Evolutionary conservation across 83 land plant genomes (phyloP).

Genomic region (Thuja plicata): DNA sequence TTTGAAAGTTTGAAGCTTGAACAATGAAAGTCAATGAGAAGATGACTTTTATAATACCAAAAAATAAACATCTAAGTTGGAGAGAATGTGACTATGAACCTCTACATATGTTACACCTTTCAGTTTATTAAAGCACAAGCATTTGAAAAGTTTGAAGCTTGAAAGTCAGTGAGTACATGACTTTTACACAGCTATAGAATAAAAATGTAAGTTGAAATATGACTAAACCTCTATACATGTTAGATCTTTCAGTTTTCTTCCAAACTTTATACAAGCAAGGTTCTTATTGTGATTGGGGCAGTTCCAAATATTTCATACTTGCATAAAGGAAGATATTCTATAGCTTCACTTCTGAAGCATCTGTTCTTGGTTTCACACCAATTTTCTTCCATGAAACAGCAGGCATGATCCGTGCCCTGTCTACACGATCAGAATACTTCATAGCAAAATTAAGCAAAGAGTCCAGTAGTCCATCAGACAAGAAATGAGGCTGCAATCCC

Average conservation of each 20-base stretch:
- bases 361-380: slow-evolving; percentile 78
- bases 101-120: background rate
- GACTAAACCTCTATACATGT: background rate
- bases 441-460: slow-evolving; percentile 93
- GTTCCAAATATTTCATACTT: background rate
- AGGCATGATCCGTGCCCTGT: slow-evolving; percentile 85
- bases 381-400: slow-evolving; percentile 95
- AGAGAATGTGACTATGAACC: background rate
- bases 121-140: too few species aligned
- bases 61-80: background rate
- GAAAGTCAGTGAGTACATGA: slow-evolving; percentile 2
- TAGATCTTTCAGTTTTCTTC: background rate
- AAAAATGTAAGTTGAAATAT: background rate
- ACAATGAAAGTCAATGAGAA: background rate
- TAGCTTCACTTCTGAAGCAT: slow-evolving; percentile 19
- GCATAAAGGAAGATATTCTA: background rate
- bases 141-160: background rate
- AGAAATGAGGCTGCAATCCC: slow-evolving; percentile 90
- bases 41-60: background rate
- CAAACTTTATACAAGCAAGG: background rate
- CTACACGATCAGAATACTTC: slow-evolving; percentile 78
- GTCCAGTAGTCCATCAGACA: slow-evolving; percentile 92
- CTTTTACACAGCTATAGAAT: background rate
- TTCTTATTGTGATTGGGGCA: background rate
- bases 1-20: background rate